A percentile compares a stretch with the other conserved stretches of the same genome.
Conservation (phyloP, 1,139 yeast genomes). For the Hyphopichia fennica region DNA sequence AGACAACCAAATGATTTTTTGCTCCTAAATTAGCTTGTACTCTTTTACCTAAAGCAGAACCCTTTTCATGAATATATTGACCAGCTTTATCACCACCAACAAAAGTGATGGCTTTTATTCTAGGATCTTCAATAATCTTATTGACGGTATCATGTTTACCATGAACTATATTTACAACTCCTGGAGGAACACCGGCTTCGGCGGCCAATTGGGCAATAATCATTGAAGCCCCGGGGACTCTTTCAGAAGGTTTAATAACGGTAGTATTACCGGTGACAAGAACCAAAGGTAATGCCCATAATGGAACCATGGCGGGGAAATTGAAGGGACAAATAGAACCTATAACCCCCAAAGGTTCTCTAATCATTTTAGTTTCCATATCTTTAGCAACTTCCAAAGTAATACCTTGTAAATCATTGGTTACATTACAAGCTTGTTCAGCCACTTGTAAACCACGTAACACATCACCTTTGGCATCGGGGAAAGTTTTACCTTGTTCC, state of each 20-base stretch:
- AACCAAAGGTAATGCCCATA: conserved; percentile 77
- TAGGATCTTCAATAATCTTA: conserved; percentile 70
- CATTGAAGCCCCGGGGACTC: conserved; percentile 80
- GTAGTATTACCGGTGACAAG: conserved; percentile 80
- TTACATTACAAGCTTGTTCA: conserved; percentile 63
- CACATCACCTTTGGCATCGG: conserved; percentile 79
- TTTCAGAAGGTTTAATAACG: conserved; percentile 74
- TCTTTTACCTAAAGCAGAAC: conserved; percentile 69
- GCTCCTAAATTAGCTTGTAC: conserved; percentile 82
- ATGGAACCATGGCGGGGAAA: conserved; percentile 86
- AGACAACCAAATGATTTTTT: conserved; percentile 70
- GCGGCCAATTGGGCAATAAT: conserved; percentile 71
- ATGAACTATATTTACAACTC: conserved; percentile 72
- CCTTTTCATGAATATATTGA: conserved; percentile 67
- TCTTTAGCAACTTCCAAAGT: conserved; percentile 69
- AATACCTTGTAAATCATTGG: conserved; percentile 65
- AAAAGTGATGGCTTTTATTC: conserved; percentile 76
- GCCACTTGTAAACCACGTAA: conserved; percentile 82
- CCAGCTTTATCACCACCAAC: conserved; percentile 82
- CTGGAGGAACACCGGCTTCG: conserved; percentile 79
- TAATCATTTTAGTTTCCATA: conserved; percentile 78
- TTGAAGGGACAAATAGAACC: conserved; percentile 76
- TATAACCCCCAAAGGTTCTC: conserved; percentile 64
- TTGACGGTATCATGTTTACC: conserved; percentile 78
- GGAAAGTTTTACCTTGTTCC: conserved; percentile 80